Base-by-base conservation (phyloP, 2,329 filamentous ascomycete genomes). In the Lithohypha guttulata region DNA sequence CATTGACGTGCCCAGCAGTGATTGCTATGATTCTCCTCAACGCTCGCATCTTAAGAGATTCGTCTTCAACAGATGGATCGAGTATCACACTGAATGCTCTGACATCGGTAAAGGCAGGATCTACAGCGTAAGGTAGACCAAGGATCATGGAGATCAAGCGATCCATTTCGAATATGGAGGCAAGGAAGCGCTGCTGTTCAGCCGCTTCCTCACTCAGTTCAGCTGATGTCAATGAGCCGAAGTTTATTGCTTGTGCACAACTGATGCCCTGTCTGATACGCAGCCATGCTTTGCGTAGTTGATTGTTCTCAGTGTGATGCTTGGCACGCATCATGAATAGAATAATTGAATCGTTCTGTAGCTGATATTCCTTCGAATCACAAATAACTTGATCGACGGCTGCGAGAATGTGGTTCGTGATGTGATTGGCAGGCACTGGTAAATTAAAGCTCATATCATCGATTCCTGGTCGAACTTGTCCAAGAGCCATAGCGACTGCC, bases 271-370 rank as follows among this genome's bases (percentile, higher is more conserved):
- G 41, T 6, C 47, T 41, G 4, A 46, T 31, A 19, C 38, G 25
- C n/a, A 51, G 27, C 46, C 47, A 51, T 8, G 44, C 43, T 31
- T 51, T 51, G 14, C 47, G 42, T 8, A 51, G 37, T 29, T 51
- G 48, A 29, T 48, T 43, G 17, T 36, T 38, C 34, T 51, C 48
- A 13, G 44, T 45, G 31, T 44, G 46, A 22, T 49, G 47, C 25
- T 52, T 52, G 28, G 42, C 40, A 10, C 44, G 41, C 39, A 45
- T 42, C 44, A 52, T 46, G 14, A 44, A 33, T 4, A 49, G 38
- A 7, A 49, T 37, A 19, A 52, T 29, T 9, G 43, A 34, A 30
- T 39, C 37, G 2, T 38, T 19, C 17, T 48, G 42, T 13, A 17
- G 28, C 15, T 31, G 42, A 19, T 49, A 45, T 10, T 28, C 34